Evolutionary conservation across 805 yeast species (phyloP), one percentile per base, ranked within the genome.

Genomic region (Candida namnaoensis): DNA sequence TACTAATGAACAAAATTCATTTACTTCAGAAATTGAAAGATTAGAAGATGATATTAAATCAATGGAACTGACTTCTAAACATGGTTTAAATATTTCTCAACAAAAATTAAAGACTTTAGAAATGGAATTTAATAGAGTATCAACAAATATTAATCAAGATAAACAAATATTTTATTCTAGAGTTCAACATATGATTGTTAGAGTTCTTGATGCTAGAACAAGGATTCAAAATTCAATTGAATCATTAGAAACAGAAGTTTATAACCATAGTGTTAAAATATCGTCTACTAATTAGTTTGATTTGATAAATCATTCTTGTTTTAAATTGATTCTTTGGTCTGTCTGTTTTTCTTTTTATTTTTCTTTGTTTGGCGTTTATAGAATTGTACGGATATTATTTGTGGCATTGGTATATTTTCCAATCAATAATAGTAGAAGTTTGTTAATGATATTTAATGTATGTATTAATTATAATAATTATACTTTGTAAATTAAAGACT

Each of bases 221-320:
- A 76, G 73, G 44, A 71, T 84, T 36, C 91, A 85, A 54, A 68
- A 72, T 19, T 71, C 76, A 40, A 65, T 85, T 38, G 86, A 80
- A 50, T 79, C 72, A 33, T 66, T 78, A 46, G 82, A 78, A 49
- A 63, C 6, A 12, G 33, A 30, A 30, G n/a, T 30, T 30, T 7
- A 30, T 8, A 30, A 6, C 11, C 33, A 27, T 19, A 19, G 19
- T 19, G 19, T 19, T 19, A 19, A 19, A 19, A 19, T 19, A 19
- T 3, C 19, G 19, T 19, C 19, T 19, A 19, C 19, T 19, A 3
- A 19, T 3, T 19, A 19, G 19, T 19, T 19, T 19, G 19, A 19
- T 19, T 19, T 19, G 19, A 19, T 19, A 3, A 19, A 3, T 19
- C 3, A 19, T 2, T 19, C 19, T n/a, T n/a, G n/a, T n/a, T n/a